Evolutionary conservation across 2,329 filamentous ascomycete species (phyloP).

Genomic region (Neopestalotiopsis clavispora): DNA sequence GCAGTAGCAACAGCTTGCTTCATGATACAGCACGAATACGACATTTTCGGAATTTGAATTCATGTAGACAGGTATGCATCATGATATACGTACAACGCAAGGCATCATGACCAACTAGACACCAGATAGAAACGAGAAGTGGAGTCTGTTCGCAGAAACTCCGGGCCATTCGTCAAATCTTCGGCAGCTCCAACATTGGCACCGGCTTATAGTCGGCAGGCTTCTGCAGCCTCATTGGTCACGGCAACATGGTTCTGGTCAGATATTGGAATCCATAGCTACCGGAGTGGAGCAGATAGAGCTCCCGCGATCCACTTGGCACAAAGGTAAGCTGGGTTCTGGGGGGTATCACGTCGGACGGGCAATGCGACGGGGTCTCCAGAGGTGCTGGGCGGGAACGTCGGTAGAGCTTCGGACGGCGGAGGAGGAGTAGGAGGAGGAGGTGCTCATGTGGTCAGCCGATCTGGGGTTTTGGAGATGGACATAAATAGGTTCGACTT

Average conservation of each 20-base stretch:
- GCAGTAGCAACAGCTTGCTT: too few species aligned
- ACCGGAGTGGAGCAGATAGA: background rate
- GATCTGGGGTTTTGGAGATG: background rate
- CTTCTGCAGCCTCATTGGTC: background rate
- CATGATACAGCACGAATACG: too few species aligned
- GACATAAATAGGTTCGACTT: background rate
- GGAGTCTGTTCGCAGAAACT: slow-evolving; percentile 13
- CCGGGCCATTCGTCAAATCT: slow-evolving; percentile 5
- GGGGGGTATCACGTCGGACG: background rate
- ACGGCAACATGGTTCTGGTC: background rate
- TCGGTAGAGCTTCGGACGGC: slow-evolving; percentile 1
- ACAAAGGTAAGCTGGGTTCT: background rate
- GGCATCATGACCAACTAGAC: too few species aligned
- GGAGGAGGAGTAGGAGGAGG: background rate
- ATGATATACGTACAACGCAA: too few species aligned
- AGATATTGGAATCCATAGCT: background rate
- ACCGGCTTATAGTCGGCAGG: slow-evolving; percentile 13
- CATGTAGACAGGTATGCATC: too few species aligned
- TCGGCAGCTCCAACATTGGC: background rate
- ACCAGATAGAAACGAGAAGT: background rate
- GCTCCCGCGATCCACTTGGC: background rate
- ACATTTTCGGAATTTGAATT: too few species aligned
- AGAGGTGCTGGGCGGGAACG: background rate
- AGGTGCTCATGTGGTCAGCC: background rate
- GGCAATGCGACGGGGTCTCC: background rate